Percentiles rank a stretch among this genome's conserved stretches.
Conservation (phyloP, 352 stramenopile species). For the Phytophthora kernoviae region DNA sequence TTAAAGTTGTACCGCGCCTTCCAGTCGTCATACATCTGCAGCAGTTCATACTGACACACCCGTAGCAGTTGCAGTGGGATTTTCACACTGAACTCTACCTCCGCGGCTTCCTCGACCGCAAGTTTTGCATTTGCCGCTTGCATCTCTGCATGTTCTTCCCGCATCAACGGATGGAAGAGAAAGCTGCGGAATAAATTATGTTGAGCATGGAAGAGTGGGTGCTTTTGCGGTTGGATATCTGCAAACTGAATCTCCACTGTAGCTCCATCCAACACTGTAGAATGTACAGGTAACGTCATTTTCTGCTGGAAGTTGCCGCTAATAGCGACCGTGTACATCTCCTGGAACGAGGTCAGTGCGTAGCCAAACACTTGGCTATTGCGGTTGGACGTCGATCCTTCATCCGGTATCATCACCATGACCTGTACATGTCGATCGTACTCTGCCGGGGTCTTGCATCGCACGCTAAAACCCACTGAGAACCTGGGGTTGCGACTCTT, state of each 20-base stretch:
- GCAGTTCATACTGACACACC: constrained; percentile 72
- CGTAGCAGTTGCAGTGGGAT: constrained; percentile 80
- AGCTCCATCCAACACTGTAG: constrained; percentile 58
- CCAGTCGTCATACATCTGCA: constrained; percentile 79
- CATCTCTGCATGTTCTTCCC: constrained; percentile 49
- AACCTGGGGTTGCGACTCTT: constrained; percentile 71
- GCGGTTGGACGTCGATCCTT: constrained; percentile 62
- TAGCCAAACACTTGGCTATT: constrained; percentile 75
- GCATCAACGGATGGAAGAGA: constrained; percentile 69
- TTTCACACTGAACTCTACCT: constrained; percentile 83
- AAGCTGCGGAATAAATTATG: constrained; percentile 67
- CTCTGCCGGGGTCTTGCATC: constrained; percentile 47
- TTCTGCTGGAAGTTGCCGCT: constrained; percentile 63
- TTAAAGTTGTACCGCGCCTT: constrained; percentile 80
- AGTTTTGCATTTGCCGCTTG: constrained; percentile 62
- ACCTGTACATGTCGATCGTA: constrained; percentile 77
- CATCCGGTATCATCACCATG: constrained; percentile 80
- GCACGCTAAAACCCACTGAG: constrained; percentile 67
- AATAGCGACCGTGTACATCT: constrained; percentile 70
- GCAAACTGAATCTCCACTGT: constrained; percentile 70
- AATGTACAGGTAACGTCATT: constrained; percentile 74
- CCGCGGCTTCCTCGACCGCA: constrained; percentile 74
- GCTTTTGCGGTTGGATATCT: constrained; percentile 46
- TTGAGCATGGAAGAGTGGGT: constrained; percentile 54
- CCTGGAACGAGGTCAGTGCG: constrained; percentile 78